A percentile compares a stretch with the other conserved stretches of the same genome.
These are phyloP conservation scores for Metschnikowia kunwiensis DNA, from an alignment of 805 yeast species.

Conservation along the genomic window DNA sequence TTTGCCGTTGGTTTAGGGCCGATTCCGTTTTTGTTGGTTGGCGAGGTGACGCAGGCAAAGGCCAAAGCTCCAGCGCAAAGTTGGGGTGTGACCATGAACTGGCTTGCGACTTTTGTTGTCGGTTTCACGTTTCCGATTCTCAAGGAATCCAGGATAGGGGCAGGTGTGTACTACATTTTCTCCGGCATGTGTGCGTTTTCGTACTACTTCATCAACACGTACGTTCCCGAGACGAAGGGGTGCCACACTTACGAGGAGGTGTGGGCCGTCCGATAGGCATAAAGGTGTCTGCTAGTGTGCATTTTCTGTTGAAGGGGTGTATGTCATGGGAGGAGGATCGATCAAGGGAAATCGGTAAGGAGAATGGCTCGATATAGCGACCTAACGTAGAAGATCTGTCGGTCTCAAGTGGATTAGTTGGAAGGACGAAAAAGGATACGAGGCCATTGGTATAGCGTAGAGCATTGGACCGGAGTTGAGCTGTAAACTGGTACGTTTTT, in stretches of 20 bases:
- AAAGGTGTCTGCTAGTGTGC: too few species aligned
- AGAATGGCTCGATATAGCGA: too few species aligned
- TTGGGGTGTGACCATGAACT: constrained; percentile 86
- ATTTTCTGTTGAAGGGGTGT: too few species aligned
- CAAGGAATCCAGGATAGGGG: constrained; percentile 59
- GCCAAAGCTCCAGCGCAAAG: constrained; percentile 88
- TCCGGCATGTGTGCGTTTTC: constrained; percentile 54
- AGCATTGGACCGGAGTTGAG: too few species aligned
- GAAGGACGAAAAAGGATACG: too few species aligned
- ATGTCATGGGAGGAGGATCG: too few species aligned
- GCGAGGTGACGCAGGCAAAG: constrained; percentile 81
- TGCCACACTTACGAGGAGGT: constrained; percentile 59
- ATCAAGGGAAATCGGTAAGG: too few species aligned
- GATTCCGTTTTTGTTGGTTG: constrained; percentile 82
- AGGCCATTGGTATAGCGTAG: too few species aligned
- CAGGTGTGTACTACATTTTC: constrained; percentile 74
- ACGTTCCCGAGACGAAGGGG: constrained; percentile 78
- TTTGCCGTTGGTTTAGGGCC: constrained; percentile 96
- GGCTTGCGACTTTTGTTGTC: constrained; percentile 83
- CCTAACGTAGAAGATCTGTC: too few species aligned
- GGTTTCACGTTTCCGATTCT: constrained; percentile 80
- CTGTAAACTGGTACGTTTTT: too few species aligned
- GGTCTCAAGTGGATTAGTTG: too few species aligned
- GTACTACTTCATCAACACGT: constrained; percentile 42
- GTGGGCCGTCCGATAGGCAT: constrained; percentile 50